A percentile compares a stretch with the other conserved stretches of the same genome.
These are phyloP conservation scores for Saccharomyces hybrid DNA, from an alignment of 1,139 yeast species.

Conservation along the genomic window DNA sequence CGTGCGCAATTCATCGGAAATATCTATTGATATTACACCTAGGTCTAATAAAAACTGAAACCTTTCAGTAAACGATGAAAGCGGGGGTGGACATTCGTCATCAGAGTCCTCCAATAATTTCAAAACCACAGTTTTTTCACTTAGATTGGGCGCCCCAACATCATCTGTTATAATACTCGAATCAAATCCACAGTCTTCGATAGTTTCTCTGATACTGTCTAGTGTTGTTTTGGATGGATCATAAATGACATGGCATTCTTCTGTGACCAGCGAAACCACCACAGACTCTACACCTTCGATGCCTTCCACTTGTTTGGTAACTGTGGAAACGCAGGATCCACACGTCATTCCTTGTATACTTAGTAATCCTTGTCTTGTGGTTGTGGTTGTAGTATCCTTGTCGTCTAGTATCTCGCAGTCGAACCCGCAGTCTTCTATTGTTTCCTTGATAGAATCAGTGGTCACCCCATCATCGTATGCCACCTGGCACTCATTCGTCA, in stretches of 20 bases:
- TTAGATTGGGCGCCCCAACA: conserved; percentile 6
- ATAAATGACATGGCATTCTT: conserved; percentile 51
- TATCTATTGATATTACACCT: conserved; percentile 42
- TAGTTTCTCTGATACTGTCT: conserved; percentile 32
- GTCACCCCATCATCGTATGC: conserved; percentile 34
- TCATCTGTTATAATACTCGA: conserved; percentile 30
- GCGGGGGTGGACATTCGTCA: background rate
- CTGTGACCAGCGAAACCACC: conserved; percentile 64
- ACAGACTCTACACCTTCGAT: conserved; percentile 37
- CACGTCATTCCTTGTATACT: conserved; percentile 73
- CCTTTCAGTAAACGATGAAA: background rate
- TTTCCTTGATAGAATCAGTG: conserved; percentile 36
- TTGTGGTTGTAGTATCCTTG: background rate
- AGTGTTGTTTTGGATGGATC: conserved; percentile 32
- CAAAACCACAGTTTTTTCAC: background rate
- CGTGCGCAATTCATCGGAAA: conserved; percentile 11
- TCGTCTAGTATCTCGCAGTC: conserved; percentile 39
- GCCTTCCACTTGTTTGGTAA: conserved; percentile 45
- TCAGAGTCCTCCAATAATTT: background rate
- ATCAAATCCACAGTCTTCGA: conserved; percentile 76
- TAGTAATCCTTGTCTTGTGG: conserved; percentile 1
- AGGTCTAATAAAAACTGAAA: conserved; percentile 33
- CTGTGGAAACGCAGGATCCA: conserved; percentile 67
- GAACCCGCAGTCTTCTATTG: conserved; percentile 72
- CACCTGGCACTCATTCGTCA: conserved; percentile 66